Conservation (phyloP, 441 rosid genomes). For the Pelargonium fulgidum region DNA sequence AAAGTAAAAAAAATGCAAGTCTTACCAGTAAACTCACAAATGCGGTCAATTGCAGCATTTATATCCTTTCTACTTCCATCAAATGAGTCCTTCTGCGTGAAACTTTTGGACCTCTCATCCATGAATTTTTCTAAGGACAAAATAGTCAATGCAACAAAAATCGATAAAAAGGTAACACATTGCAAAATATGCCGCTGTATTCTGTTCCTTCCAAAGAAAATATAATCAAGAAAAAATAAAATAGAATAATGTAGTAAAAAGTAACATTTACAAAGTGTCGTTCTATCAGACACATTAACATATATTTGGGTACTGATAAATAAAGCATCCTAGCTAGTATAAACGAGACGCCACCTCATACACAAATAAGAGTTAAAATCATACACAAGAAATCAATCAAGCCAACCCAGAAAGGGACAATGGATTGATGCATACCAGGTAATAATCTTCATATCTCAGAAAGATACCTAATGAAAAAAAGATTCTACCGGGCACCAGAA, state of each 20-base stretch:
- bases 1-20: no score
- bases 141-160: constrained; percentile 17
- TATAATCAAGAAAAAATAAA: not conserved
- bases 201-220: not conserved
- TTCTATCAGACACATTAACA: not conserved
- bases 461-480: not conserved
- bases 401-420: not conserved
- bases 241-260: not conserved
- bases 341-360: not conserved
- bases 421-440: not conserved
- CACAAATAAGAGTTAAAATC: not conserved
- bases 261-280: not conserved
- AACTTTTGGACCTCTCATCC: constrained; percentile 63
- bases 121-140: constrained; percentile 44
- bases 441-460: not conserved
- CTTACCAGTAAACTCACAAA: constrained; percentile 87
- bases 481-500: not conserved
- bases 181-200: not conserved
- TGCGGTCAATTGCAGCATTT: constrained; percentile 79
- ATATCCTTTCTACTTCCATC: constrained; percentile 87
- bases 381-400: not conserved
- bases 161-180: not conserved
- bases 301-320: not conserved
- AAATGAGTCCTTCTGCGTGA: constrained; percentile 62
- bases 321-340: constrained; percentile 4